Percentiles rank a stretch among this genome's conserved stretches.
Conservation (phyloP, 371 early-diverging fungal species). For the Mortierella sp. region DNA sequence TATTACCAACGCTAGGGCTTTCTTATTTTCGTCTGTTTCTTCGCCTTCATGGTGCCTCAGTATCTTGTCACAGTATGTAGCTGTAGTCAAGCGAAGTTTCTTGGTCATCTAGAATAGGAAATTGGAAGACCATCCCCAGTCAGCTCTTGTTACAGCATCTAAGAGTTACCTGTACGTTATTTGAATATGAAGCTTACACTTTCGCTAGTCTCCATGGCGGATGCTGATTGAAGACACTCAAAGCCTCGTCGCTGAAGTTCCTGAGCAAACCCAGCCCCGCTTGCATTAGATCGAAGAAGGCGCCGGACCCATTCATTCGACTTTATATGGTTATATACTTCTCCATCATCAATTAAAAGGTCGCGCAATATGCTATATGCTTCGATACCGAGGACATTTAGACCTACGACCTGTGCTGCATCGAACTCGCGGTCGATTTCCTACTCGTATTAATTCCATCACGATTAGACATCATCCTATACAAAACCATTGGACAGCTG, state of each 20-base stretch:
- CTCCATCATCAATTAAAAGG: conserved; percentile 19
- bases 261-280: conserved; percentile 5
- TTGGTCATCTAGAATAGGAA: conserved; percentile 26
- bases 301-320: conserved; percentile 27
- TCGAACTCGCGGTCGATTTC: conserved; percentile 3
- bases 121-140: too few species aligned
- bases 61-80: conserved; percentile 59
- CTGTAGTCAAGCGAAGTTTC: conserved; percentile 47
- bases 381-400: conserved; percentile 36
- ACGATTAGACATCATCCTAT: neutral
- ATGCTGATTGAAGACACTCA: conserved; percentile 27
- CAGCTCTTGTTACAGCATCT: neutral
- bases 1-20: conserved; percentile 12
- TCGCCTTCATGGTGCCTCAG: conserved; percentile 51
- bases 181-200: conserved; percentile 25
- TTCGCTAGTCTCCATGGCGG: conserved; percentile 10
- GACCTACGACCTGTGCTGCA: conserved; percentile 9
- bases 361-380: conserved; percentile 38
- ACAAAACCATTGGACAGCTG: neutral
- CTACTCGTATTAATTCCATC: neutral
- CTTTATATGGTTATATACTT: conserved; percentile 4
- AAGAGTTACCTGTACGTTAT: too few species aligned
- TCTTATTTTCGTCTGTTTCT: conserved; percentile 2
- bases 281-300: conserved; percentile 12
- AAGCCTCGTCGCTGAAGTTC: conserved; percentile 43